Percentiles rank a stretch among this genome's conserved stretches.
phyloP scores from a whole-genome alignment of 192 early-diverging fungal species.

The Podila epigama region DNA sequence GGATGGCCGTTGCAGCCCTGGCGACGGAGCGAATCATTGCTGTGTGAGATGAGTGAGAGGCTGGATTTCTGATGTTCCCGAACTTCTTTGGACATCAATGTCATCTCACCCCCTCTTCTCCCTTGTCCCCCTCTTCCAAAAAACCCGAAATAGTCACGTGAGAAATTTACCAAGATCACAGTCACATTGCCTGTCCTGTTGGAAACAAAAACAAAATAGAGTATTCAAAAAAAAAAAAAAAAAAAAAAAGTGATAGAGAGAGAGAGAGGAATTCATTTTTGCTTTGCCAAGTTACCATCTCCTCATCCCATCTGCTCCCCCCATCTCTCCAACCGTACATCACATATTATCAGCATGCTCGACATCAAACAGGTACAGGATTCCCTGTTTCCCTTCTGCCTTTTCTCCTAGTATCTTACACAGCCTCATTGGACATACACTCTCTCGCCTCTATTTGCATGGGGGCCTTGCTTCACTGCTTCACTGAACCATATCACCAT shows the following conservation, averaged over 20 bases:
- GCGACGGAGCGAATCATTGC: constrained; percentile 44
- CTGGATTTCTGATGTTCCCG: constrained; percentile 8
- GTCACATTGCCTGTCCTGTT: too few species aligned
- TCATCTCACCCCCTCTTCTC: not conserved
- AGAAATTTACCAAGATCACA: too few species aligned
- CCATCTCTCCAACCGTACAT: constrained; percentile 5
- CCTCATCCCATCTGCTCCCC: constrained; percentile 3
- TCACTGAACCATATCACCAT: too few species aligned
- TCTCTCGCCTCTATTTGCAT: too few species aligned
- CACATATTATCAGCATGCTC: constrained; percentile 8
- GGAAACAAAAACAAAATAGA: not conserved
- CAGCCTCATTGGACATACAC: too few species aligned
- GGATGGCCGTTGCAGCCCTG: constrained; percentile 37
- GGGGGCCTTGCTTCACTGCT: too few species aligned
- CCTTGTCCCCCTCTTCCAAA: not conserved
- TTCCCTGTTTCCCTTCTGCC: not conserved
- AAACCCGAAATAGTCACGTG: not conserved
- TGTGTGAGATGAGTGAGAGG: constrained; percentile 2
- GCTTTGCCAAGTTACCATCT: not conserved
- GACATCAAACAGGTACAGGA: constrained; percentile 28
- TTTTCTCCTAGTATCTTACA: too few species aligned
- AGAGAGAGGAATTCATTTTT: not conserved
- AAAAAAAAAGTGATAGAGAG: too few species aligned
- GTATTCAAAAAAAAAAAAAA: not conserved
- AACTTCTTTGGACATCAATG: too few species aligned